Base-by-base conservation (phyloP, 768 basidiomycete species). In the Trametes gibbosa region DNA sequence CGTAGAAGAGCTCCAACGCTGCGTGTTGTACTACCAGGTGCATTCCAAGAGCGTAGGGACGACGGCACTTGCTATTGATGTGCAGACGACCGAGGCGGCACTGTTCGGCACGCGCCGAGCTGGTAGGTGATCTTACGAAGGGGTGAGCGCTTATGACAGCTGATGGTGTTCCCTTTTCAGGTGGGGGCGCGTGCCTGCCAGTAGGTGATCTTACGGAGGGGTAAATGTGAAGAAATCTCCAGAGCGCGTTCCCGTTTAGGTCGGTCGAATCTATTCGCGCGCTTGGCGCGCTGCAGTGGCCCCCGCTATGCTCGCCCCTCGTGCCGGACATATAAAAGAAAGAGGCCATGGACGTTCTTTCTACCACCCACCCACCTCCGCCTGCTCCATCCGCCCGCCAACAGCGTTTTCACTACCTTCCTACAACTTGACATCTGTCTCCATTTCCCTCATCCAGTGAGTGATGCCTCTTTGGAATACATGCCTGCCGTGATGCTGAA, bases 301-400 rank as follows among this genome's bases (percentile, higher is more conserved):
- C 27, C 32, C 37, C 47, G 55, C 37, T 39, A 56, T 56, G 47
- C 25, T 42, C 40, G 39, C 55, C 39, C 55, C 13, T 19, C 27
- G 47, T 9, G 23, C 32, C 53, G 19, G 53, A 55, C 53, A 46
- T 46, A 49, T 56, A 23, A 56, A 56, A 56, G 46, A 46, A 56
- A 41, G 55, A 39, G 19, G 9, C 46, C 25, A 49, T 50, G 55
- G 27, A 32, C 47, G 55, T 50, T 47, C 47, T 56, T 56, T 50
- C 47, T 56, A 49, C 25, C 46, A 56, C 24, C 40, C 49, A n/a
- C 55, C 55, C 55, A 56, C 54, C 54, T 47, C 35, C 37, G 47
- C 55, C 55, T 47, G 54, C 55, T 17, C 32, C 47, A 17, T 32
- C 39, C 47, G 47, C 39, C 27, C 55, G 16, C 34, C 13, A n/a